Percentiles rank a stretch among this genome's conserved stretches.
Evolutionary conservation across 257 asterid species (phyloP).

Genomic region (Salvia miltiorrhiza): DNA sequence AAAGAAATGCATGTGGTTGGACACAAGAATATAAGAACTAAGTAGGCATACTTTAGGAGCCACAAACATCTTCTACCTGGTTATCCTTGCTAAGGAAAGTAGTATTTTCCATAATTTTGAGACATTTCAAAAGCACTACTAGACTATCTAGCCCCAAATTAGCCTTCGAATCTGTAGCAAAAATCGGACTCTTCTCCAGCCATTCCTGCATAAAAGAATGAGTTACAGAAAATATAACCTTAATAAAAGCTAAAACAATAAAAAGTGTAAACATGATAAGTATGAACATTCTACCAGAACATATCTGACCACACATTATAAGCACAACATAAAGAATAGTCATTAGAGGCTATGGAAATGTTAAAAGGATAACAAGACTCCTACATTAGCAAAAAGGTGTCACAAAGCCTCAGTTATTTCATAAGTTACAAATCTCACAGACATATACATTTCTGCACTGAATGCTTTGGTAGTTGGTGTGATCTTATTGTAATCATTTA

Average conservation of each 20-base stretch:
- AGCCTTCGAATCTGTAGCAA: conserved; percentile 36
- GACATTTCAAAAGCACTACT: conserved; percentile 62
- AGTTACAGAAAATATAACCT: background rate
- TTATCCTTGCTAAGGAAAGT: conserved; percentile 69
- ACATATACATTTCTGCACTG: background rate
- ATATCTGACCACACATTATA: background rate
- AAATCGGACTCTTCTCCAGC: conserved; percentile 41
- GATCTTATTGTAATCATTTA: background rate
- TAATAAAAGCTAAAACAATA: background rate
- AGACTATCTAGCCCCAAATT: conserved; percentile 50
- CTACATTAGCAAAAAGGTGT: background rate
- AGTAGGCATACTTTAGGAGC: background rate
- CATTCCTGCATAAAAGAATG: conserved; percentile 46
- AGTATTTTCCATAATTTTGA: conserved; percentile 79
- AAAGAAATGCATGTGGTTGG: background rate
- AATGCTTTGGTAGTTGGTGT: background rate
- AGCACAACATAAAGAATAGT: background rate
- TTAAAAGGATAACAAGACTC: background rate
- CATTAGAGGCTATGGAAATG: background rate
- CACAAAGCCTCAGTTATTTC: conserved; percentile 1
- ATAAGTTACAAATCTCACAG: background rate
- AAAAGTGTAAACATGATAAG: background rate
- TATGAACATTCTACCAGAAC: background rate
- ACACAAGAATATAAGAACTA: background rate
- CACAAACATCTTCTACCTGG: conserved; percentile 46